Percentiles rank a stretch among this genome's conserved stretches.
These are phyloP conservation scores for Lactuca sativa DNA, from an alignment of 129 eudicot genomes.

Conservation along the genomic window DNA sequence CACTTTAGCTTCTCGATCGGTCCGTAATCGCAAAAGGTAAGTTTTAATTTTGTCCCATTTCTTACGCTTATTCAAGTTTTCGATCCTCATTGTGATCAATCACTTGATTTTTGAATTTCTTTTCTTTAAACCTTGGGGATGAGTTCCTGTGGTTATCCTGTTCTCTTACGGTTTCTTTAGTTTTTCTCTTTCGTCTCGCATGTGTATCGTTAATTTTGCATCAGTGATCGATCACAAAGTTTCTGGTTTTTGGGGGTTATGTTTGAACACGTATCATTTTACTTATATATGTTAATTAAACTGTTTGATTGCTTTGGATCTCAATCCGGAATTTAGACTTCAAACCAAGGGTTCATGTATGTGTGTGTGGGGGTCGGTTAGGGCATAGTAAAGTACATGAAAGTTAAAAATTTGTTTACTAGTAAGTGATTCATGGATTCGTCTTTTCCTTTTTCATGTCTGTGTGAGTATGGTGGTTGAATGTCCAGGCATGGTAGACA, in stretches of 20 bases:
- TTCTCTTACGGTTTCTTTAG: neutral
- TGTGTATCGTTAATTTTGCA: neutral
- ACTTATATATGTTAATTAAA: neutral
- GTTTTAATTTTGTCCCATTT: slow-evolving; percentile 21
- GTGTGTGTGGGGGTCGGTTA: neutral
- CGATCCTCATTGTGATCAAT: slow-evolving; percentile 19
- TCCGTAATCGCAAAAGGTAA: slow-evolving; percentile 19
- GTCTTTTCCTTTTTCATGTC: neutral
- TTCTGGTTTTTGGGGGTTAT: neutral
- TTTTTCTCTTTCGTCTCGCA: neutral
- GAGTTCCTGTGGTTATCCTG: neutral
- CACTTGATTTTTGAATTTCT: neutral
- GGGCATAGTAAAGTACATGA: neutral
- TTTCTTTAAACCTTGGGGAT: neutral
- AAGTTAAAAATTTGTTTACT: neutral
- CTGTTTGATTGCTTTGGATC: neutral
- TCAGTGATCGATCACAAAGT: slow-evolving; percentile 5
- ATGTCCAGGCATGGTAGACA: neutral
- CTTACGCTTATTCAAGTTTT: slow-evolving; percentile 4
- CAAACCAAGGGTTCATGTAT: slow-evolving; percentile 5
- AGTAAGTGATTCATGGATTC: neutral
- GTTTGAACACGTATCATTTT: neutral
- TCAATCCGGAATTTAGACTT: neutral
- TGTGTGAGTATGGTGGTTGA: neutral
- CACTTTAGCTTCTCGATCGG: slow-evolving; percentile 5